These are phyloP conservation scores for Pontederia paniculata DNA, from an alignment of 176 grass and related monocot species.

Conservation along the genomic window DNA sequence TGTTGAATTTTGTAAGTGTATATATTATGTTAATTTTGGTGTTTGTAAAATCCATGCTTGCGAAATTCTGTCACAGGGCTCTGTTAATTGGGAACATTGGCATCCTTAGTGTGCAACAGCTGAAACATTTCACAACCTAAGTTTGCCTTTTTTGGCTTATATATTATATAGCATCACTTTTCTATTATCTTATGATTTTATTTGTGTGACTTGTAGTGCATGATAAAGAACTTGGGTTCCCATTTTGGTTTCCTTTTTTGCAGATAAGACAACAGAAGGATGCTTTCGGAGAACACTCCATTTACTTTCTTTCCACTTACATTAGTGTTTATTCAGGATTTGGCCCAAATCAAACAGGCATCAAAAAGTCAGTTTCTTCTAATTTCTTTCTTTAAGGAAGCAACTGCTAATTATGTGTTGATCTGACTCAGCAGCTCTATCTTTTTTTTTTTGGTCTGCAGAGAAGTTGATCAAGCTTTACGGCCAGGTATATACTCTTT, in stretches of 20 bases:
- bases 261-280: slow-evolving; percentile 98
- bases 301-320: slow-evolving; percentile 82
- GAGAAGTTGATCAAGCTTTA: slow-evolving; percentile 76
- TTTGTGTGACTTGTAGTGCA: background rate
- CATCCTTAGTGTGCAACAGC: too few species aligned
- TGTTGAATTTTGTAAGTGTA: too few species aligned
- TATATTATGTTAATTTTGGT: too few species aligned
- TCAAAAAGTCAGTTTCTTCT: slow-evolving; percentile 50
- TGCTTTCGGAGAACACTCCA: slow-evolving; percentile 44
- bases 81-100: too few species aligned
- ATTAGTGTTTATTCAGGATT: slow-evolving; percentile 73
- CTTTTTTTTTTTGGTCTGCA: slow-evolving; percentile 15
- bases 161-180: background rate
- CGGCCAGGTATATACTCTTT: slow-evolving; percentile 85
- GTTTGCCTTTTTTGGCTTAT: too few species aligned
- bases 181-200: background rate
- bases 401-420: slow-evolving; percentile 4
- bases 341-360: slow-evolving; percentile 59
- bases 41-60: too few species aligned
- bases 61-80: too few species aligned
- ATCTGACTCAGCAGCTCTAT: background rate
- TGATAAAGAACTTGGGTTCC: slow-evolving; percentile 1
- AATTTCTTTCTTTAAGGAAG: slow-evolving; percentile 2
- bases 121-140: too few species aligned
- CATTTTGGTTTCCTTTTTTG: slow-evolving; percentile 15